phyloP scores from a whole-genome alignment of 1,284 basidiomycete genomes.

The Trametes pubescens region DNA sequence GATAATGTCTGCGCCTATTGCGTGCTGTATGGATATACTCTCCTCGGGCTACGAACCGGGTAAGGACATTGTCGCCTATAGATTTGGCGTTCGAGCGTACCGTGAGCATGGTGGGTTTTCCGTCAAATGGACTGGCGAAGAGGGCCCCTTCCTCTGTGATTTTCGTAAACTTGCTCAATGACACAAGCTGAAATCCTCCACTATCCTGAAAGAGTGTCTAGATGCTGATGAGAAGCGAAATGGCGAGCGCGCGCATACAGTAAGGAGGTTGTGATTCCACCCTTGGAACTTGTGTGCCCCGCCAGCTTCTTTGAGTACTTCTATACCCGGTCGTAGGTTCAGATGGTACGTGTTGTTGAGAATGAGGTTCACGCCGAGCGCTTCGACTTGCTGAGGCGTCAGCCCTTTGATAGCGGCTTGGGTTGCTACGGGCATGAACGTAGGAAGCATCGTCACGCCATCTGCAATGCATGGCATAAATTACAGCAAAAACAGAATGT shows the following conservation, averaged over 20 bases:
- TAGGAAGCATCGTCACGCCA: slow-evolving; percentile 81
- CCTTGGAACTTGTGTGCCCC: slow-evolving; percentile 88
- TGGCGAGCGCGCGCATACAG: slow-evolving; percentile 50
- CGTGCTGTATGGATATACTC: slow-evolving; percentile 85
- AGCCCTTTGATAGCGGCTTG: slow-evolving; percentile 89
- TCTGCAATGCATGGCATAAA: slow-evolving; percentile 53
- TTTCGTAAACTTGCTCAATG: slow-evolving; percentile 81
- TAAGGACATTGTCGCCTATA: not conserved
- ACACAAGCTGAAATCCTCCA: slow-evolving; percentile 88
- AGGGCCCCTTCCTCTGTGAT: slow-evolving; percentile 88
- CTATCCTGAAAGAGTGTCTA: slow-evolving; percentile 63
- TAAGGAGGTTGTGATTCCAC: slow-evolving; percentile 84
- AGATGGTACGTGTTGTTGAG: slow-evolving; percentile 90
- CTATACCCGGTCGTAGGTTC: slow-evolving; percentile 78
- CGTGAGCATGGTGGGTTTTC: slow-evolving; percentile 85
- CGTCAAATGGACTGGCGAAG: slow-evolving; percentile 83
- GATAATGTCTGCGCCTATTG: slow-evolving; percentile 89
- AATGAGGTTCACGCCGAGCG: slow-evolving; percentile 79
- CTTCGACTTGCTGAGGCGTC: slow-evolving; percentile 83
- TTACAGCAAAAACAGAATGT: not conserved
- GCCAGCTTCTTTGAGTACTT: slow-evolving; percentile 74
- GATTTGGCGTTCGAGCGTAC: slow-evolving; percentile 49
- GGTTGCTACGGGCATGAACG: slow-evolving; percentile 92
- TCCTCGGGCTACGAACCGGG: slow-evolving; percentile 70
- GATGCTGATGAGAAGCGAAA: slow-evolving; percentile 12